Evolutionary conservation across 495 filamentous ascomycete genomes (phyloP).

Genomic region (Podospora didyma): DNA sequence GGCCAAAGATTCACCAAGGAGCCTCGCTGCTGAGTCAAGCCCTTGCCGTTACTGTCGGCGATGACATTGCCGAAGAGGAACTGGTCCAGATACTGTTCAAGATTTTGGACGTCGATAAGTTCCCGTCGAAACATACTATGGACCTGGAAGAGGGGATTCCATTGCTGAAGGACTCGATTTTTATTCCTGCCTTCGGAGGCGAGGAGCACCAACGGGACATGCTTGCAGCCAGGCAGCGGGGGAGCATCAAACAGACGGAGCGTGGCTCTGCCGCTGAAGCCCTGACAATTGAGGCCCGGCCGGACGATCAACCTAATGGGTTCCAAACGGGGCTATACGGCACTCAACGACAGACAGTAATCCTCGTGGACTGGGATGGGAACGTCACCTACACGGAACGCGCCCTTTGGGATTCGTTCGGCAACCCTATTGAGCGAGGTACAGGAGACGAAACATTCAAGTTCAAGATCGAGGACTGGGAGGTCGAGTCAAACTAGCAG

Average conservation of each 20-base stretch:
- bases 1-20: slow-evolving; percentile 75
- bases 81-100: slow-evolving; percentile 68
- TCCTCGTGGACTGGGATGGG: slow-evolving; percentile 73
- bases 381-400: slow-evolving; percentile 79
- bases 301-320: slow-evolving; percentile 25
- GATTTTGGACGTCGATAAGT: slow-evolving; percentile 66
- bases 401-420: slow-evolving; percentile 70
- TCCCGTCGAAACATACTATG: slow-evolving; percentile 59
- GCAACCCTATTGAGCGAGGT: slow-evolving; percentile 54
- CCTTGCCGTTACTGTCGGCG: slow-evolving; percentile 38
- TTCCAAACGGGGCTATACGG: slow-evolving; percentile 69
- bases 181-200: slow-evolving; percentile 71
- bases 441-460: slow-evolving; percentile 60
- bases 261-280: slow-evolving; percentile 13
- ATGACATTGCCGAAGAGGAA: slow-evolving; percentile 52
- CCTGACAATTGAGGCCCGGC: slow-evolving; percentile 22
- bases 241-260: slow-evolving; percentile 12
- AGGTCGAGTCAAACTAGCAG: slow-evolving; percentile 10
- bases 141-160: slow-evolving; percentile 66
- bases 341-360: slow-evolving; percentile 88
- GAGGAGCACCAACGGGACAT: slow-evolving; percentile 42
- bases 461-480: slow-evolving; percentile 57
- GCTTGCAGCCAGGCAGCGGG: slow-evolving; percentile 43
- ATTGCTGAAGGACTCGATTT: slow-evolving; percentile 72
- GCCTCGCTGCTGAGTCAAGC: slow-evolving; percentile 40